A percentile compares a stretch with the other conserved stretches of the same genome.
Conservation (phyloP, 2,329 filamentous ascomycete species). For the Botrytis pseudocinerea region DNA sequence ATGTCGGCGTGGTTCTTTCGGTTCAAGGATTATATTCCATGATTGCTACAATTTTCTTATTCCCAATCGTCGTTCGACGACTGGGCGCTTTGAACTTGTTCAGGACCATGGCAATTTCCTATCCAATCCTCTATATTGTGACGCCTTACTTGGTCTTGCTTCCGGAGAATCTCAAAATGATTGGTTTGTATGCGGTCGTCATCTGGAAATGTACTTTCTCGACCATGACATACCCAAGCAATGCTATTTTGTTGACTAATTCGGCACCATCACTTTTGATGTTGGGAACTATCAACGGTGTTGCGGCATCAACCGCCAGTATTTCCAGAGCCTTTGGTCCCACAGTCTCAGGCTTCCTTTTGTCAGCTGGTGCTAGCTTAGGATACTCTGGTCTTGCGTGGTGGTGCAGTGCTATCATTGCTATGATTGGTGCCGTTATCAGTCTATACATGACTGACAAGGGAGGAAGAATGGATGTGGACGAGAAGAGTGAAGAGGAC, state of each 20-base stretch:
- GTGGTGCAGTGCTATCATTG: conserved; percentile 85
- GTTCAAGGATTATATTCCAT: conserved; percentile 89
- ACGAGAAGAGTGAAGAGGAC: conserved; percentile 38
- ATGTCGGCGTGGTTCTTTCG: conserved; percentile 84
- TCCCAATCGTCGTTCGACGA: conserved; percentile 72
- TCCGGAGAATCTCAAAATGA: conserved; percentile 68
- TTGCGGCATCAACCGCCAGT: conserved; percentile 87
- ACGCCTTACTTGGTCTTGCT: conserved; percentile 89
- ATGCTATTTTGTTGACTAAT: conserved; percentile 86
- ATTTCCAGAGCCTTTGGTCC: conserved; percentile 86
- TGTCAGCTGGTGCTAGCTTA: conserved; percentile 73
- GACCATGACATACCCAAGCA: conserved; percentile 87
- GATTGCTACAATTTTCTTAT: conserved; percentile 72
- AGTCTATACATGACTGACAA: conserved; percentile 73
- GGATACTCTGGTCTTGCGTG: conserved; percentile 88
- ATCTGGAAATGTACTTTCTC: conserved; percentile 93
- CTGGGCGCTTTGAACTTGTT: conserved; percentile 82
- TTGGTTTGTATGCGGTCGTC: conserved; percentile 74
- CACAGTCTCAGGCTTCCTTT: conserved; percentile 81
- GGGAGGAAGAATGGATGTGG: conserved; percentile 38
- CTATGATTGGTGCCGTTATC: conserved; percentile 71
- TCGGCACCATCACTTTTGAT: conserved; percentile 80
- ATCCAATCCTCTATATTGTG: conserved; percentile 83
- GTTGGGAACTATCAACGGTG: conserved; percentile 88
- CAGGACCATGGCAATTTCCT: conserved; percentile 75